Percentiles rank a stretch among this genome's conserved stretches.
phyloP scores from a whole-genome alignment of 768 basidiomycete species.

The Russula earlei region DNA sequence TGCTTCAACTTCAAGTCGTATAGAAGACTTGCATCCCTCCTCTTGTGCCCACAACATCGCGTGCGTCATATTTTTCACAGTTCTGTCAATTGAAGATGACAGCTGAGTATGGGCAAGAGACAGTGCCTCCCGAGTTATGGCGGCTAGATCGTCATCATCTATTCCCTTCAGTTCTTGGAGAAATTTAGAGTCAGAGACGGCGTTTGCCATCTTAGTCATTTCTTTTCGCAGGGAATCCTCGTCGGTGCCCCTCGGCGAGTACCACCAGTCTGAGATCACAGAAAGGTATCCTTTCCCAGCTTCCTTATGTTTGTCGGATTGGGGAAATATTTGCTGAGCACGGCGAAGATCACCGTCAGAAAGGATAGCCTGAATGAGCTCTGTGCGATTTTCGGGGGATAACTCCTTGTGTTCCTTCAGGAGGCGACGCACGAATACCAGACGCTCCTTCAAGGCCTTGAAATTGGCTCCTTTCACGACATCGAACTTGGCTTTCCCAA shows the following conservation, averaged over 20 bases:
- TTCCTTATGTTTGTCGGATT: neutral
- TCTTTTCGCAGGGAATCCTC: neutral
- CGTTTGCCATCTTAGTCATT: neutral
- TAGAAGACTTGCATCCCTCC: neutral
- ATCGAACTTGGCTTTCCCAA: neutral
- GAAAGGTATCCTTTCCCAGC: neutral
- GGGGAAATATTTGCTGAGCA: neutral
- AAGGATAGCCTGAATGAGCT: too few relatives aligned
- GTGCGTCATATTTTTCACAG: neutral
- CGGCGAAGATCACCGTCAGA: neutral
- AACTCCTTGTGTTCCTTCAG: neutral
- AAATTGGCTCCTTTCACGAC: neutral
- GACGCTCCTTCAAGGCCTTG: neutral
- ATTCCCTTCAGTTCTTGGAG: neutral
- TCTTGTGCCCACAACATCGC: slow-evolving; percentile 7
- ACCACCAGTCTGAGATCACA: neutral
- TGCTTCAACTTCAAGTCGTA: neutral
- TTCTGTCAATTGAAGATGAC: neutral
- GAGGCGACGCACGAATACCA: neutral
- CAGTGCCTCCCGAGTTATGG: neutral
- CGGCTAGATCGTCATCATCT: neutral
- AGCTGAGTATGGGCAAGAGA: neutral
- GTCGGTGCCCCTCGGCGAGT: neutral
- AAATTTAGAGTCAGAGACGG: slow-evolving; percentile 2
- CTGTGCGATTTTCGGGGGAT: neutral